Base-by-base conservation (phyloP, 73 alveolate genomes). In the Paraurostyla sp. region DNA sequence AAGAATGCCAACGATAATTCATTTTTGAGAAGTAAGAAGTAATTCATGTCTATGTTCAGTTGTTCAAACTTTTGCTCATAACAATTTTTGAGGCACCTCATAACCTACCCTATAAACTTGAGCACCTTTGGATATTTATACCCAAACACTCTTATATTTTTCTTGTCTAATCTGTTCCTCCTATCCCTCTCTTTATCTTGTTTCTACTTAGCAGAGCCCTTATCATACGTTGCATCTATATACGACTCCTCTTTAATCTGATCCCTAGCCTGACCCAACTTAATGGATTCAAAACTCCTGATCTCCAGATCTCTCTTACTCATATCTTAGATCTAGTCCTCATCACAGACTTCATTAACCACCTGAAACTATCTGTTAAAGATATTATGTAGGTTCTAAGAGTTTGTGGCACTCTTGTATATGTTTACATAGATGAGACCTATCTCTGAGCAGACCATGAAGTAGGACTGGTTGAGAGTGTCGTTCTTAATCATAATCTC, bases 271-370 rank as follows among this genome's bases (percentile, higher is more conserved):
- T 62, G 58, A 1, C 89, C 94, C 16, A 89, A 27, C 50, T 59
- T 68, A 33, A 83, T 62, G 9, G 85, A 75, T n/a, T 42, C 59
- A 65, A 83, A 83, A 29, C 29, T 22, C 33, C 59, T 62, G 20
- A 73, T 49, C 1, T 60, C 59, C 22, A 83, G 65, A 18, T 83
- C 80, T 33, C 78, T 13, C 57, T 83, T 73, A 16, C 42, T 41
- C 41, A 83, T 33, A 7, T 73, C 92, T 9, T 41, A n/a, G 18
- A 48, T 25, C 78, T n/a, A 27, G 45, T 89, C 94, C 6, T 89
- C 94, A 27, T 89, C 94, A 38, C 94, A 89, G n/a, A 89, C 83
- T 2, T 81, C 38, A 59, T 89, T 89, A 1, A 89, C 27, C 20
- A 49, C 57, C 1, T 36, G 45, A 32, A 36, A 80, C 27, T 89